phyloP scores from a whole-genome alignment of 352 stramenopile genomes.

The Pythium myriotylum region DNA sequence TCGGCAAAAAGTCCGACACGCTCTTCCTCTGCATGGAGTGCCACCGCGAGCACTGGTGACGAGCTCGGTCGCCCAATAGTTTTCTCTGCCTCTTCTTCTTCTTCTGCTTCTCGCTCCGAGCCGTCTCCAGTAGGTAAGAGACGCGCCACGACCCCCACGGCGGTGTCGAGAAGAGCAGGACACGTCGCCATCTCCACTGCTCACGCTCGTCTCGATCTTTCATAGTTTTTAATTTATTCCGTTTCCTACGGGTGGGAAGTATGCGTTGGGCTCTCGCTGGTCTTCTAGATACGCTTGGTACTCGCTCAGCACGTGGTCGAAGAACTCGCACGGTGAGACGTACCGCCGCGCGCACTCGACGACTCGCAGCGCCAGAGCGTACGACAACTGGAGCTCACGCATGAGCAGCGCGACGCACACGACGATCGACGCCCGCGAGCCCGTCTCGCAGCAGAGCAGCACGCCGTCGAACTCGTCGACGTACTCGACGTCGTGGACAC shows the following conservation, averaged over 20 bases:
- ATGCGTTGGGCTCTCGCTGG: neutral
- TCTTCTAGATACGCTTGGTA: slow-evolving; percentile 8
- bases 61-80: neutral
- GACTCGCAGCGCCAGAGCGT: slow-evolving; percentile 25
- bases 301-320: slow-evolving; percentile 20
- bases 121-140: slow-evolving; percentile 6
- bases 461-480: slow-evolving; percentile 18
- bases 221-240: slow-evolving; percentile 26
- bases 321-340: slow-evolving; percentile 11
- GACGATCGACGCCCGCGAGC: slow-evolving; percentile 30
- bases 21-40: slow-evolving; percentile 87
- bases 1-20: slow-evolving; percentile 75
- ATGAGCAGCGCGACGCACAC: slow-evolving; percentile 42
- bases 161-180: no score
- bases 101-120: neutral
- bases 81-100: neutral
- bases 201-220: no score
- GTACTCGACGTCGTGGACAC: neutral
- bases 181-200: no score
- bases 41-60: slow-evolving; percentile 74
- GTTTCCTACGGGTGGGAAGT: slow-evolving; percentile 11
- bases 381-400: slow-evolving; percentile 33
- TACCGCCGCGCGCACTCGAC: slow-evolving; percentile 19
- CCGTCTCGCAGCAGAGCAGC: slow-evolving; percentile 41
- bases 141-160: no score